Evolutionary conservation across 768 basidiomycete species (phyloP).

Genomic region (Terana coerulea): DNA sequence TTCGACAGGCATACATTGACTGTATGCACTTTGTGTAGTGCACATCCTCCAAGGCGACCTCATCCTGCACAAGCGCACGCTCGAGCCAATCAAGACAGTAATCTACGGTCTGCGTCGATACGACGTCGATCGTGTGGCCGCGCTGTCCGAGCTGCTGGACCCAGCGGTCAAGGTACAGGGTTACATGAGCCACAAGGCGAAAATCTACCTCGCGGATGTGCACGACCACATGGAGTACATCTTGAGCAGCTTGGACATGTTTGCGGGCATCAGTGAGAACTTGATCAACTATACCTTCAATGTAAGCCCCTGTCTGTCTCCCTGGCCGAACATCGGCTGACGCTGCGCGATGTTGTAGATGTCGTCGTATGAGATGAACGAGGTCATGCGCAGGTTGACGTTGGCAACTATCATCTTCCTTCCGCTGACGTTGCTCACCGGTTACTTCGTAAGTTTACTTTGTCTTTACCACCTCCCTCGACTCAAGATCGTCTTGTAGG

Average conservation of each 20-base stretch:
- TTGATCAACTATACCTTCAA: slow-evolving; percentile 75
- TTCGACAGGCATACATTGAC: not conserved
- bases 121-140: slow-evolving; percentile 63
- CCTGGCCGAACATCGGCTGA: not conserved
- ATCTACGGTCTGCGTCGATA: slow-evolving; percentile 67
- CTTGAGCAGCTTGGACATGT: slow-evolving; percentile 68
- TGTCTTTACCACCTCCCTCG: not conserved
- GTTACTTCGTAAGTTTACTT: slow-evolving; percentile 56
- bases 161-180: slow-evolving; percentile 41
- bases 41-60: slow-evolving; percentile 77
- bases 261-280: slow-evolving; percentile 65
- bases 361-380: slow-evolving; percentile 72
- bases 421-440: slow-evolving; percentile 65
- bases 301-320: slow-evolving; percentile 33
- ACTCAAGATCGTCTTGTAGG: slow-evolving; percentile 32
- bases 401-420: slow-evolving; percentile 69
- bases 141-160: slow-evolving; percentile 40
- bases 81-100: slow-evolving; percentile 67
- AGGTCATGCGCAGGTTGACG: slow-evolving; percentile 69
- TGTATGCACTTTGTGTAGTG: slow-evolving; percentile 34
- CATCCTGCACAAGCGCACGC: slow-evolving; percentile 67
- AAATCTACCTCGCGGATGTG: slow-evolving; percentile 71
- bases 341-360: slow-evolving; percentile 37
- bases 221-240: slow-evolving; percentile 76
- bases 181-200: slow-evolving; percentile 65